A percentile compares a stretch with the other conserved stretches of the same genome.
Conservation (phyloP, 2,329 filamentous ascomycete species). For the Ciborinia camelliae region DNA sequence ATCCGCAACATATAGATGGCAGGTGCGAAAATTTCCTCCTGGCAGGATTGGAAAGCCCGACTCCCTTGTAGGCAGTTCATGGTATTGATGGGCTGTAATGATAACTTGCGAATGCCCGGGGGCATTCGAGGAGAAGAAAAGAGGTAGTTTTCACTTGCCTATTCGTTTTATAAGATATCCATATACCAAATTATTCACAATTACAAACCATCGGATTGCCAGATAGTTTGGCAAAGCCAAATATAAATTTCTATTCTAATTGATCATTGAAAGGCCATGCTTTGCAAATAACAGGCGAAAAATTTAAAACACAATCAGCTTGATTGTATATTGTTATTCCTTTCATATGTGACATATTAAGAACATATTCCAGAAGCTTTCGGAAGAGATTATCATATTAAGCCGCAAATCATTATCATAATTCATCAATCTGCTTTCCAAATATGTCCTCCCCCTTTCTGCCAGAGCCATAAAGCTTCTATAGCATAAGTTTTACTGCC, state of each 20-base stretch:
- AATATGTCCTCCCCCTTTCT: constrained; percentile 42
- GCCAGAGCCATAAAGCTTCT: constrained; percentile 79
- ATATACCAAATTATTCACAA: too few species aligned
- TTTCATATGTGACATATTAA: background rate
- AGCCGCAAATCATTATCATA: background rate
- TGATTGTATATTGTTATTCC: background rate
- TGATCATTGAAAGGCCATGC: background rate
- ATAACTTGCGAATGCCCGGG: too few species aligned
- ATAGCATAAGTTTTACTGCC: constrained; percentile 81
- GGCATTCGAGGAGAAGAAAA: too few species aligned
- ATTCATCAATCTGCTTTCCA: constrained; percentile 32
- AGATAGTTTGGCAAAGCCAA: background rate
- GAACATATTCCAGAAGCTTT: background rate
- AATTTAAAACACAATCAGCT: background rate
- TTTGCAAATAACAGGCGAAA: background rate
- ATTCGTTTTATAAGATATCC: too few species aligned
- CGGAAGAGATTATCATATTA: background rate
- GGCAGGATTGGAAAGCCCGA: background rate
- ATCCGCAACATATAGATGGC: background rate
- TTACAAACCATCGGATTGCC: background rate
- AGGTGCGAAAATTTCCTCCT: background rate
- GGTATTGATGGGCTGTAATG: background rate
- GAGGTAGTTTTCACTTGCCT: too few species aligned
- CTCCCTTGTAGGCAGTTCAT: too few species aligned
- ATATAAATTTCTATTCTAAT: background rate